These are phyloP conservation scores for Cercospora brassicicola DNA, from an alignment of 2,329 filamentous ascomycete species.

Conservation along the genomic window DNA sequence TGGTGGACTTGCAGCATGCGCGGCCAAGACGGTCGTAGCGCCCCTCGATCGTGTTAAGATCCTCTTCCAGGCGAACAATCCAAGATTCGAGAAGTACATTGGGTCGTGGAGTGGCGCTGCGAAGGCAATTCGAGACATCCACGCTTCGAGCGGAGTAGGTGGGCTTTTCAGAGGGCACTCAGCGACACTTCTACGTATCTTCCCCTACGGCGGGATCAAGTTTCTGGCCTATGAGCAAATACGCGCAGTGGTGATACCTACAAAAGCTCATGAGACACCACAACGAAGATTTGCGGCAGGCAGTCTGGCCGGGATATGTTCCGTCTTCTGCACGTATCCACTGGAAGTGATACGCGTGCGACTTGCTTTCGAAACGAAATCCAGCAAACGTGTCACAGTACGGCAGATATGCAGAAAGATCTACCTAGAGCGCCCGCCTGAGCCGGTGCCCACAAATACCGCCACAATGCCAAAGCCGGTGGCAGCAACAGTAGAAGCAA, in stretches of 20 bases:
- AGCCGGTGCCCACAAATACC: constrained; percentile 26
- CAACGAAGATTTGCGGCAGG: constrained; percentile 73
- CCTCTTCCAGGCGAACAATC: constrained; percentile 93
- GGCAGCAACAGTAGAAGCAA: constrained; percentile 47
- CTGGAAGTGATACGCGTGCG: constrained; percentile 90
- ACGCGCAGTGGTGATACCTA: constrained; percentile 72
- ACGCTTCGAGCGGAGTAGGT: constrained; percentile 66
- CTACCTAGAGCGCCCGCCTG: constrained; percentile 68
- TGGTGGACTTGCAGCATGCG: constrained; percentile 87
- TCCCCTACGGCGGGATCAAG: constrained; percentile 96
- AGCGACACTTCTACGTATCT: constrained; percentile 88
- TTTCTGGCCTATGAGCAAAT: constrained; percentile 98
- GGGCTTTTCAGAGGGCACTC: constrained; percentile 94
- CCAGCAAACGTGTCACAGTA: constrained; percentile 67
- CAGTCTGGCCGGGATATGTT: constrained; percentile 77
- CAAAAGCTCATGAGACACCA: constrained; percentile 73
- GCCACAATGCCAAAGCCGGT: constrained; percentile 29
- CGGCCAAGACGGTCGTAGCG: constrained; percentile 90
- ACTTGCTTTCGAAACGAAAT: constrained; percentile 89
- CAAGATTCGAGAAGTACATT: constrained; percentile 88
- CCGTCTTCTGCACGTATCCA: constrained; percentile 94
- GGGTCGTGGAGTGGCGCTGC: constrained; percentile 83
- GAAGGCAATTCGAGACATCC: constrained; percentile 82
- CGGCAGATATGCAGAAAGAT: constrained; percentile 79
- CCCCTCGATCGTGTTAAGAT: constrained; percentile 98